Percentiles rank a stretch among this genome's conserved stretches.
These are phyloP conservation scores for Scortechinia acanthostroma DNA, from an alignment of 2,329 filamentous ascomycete species.

Conservation along the genomic window DNA sequence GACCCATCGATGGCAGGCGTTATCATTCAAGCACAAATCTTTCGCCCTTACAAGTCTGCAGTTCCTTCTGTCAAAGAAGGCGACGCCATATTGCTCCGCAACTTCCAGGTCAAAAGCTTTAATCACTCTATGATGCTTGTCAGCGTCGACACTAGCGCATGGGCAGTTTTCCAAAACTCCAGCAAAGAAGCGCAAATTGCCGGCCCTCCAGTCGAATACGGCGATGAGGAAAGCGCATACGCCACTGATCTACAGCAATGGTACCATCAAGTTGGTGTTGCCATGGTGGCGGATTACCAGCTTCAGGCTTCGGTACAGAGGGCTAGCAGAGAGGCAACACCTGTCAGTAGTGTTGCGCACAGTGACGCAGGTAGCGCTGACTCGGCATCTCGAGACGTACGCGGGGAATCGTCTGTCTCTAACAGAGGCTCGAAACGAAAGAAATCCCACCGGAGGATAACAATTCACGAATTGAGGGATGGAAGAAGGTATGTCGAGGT, in stretches of 20 bases:
- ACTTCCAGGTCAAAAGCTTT: slow-evolving; percentile 31
- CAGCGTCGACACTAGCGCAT: slow-evolving; percentile 29
- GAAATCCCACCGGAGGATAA: slow-evolving; percentile 20
- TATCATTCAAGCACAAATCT: slow-evolving; percentile 26
- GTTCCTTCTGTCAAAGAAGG: slow-evolving; percentile 26
- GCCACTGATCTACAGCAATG: slow-evolving; percentile 24
- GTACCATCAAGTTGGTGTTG: slow-evolving; percentile 24
- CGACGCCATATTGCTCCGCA: slow-evolving; percentile 30
- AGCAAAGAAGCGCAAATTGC: slow-evolving; percentile 9
- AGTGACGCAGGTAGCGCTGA: neutral
- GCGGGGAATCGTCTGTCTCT: slow-evolving; percentile 16
- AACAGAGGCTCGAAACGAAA: slow-evolving; percentile 14
- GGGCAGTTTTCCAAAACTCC: slow-evolving; percentile 28
- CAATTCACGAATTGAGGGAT: slow-evolving; percentile 29
- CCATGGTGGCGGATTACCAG: slow-evolving; percentile 21
- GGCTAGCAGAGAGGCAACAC: slow-evolving; percentile 13
- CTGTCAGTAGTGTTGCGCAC: slow-evolving; percentile 5
- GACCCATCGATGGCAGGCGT: slow-evolving; percentile 30
- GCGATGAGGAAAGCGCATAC: slow-evolving; percentile 21
- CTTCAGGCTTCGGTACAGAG: slow-evolving; percentile 20
- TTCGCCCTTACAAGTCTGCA: slow-evolving; percentile 23
- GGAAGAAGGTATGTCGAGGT: slow-evolving; percentile 28
- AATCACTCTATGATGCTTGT: slow-evolving; percentile 27
- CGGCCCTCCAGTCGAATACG: slow-evolving; percentile 28
- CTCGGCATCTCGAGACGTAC: slow-evolving; percentile 2